These are phyloP conservation scores for Haplosporangium gracile DNA, from an alignment of 192 early-diverging fungal species.

Conservation along the genomic window DNA sequence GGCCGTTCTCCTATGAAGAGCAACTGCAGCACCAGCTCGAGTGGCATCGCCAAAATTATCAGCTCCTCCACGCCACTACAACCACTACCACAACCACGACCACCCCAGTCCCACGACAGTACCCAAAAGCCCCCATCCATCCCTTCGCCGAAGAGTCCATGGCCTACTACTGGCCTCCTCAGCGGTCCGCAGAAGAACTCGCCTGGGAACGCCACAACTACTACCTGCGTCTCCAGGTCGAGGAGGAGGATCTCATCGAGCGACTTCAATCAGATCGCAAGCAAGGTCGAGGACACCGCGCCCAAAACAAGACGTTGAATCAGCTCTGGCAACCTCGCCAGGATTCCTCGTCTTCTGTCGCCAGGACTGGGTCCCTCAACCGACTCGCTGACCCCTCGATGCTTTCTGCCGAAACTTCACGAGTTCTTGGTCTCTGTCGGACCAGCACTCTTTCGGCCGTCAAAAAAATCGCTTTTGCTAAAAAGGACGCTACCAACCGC, in stretches of 20 bases:
- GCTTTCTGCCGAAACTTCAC: conserved; percentile 37
- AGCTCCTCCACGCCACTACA: neutral
- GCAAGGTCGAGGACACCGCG: neutral
- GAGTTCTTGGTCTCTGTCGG: conserved; percentile 36
- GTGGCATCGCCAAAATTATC: neutral
- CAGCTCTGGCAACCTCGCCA: neutral
- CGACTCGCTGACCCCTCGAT: conserved; percentile 21
- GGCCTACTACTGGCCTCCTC: neutral
- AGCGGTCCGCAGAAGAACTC: conserved; percentile 29
- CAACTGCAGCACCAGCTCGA: neutral
- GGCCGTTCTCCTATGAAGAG: neutral
- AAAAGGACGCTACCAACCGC: conserved; percentile 10
- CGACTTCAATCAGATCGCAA: neutral
- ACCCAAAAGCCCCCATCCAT: neutral
- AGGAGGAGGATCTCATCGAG: conserved; percentile 21
- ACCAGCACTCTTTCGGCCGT: conserved; percentile 25
- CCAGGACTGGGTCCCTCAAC: conserved; percentile 38
- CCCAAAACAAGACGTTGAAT: neutral
- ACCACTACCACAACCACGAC: neutral
- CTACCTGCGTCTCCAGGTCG: conserved; percentile 34
- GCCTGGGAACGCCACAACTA: conserved; percentile 48
- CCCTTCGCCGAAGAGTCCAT: neutral
- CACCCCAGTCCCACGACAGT: neutral
- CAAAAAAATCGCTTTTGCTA: conserved; percentile 1
- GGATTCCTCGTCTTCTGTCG: conserved; percentile 10